phyloP scores from a whole-genome alignment of 805 yeast species.

The Wickerhamomyces silvicola region DNA sequence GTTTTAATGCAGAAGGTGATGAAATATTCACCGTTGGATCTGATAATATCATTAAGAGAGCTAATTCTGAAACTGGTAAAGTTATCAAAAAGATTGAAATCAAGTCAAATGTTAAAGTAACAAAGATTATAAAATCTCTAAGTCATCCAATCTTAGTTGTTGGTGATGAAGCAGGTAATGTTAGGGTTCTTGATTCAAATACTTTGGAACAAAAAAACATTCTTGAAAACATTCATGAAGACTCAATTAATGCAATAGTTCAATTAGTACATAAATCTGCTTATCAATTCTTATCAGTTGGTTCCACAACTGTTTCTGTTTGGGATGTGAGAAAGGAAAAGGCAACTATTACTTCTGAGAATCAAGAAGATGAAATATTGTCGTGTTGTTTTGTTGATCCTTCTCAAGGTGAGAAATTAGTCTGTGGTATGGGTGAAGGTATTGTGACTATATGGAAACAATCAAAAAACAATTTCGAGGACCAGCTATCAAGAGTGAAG shows the following conservation, averaged over 20 bases:
- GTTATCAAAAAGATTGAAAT: conserved; percentile 50
- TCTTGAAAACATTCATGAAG: conserved; percentile 59
- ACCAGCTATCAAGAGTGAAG: conserved; percentile 74
- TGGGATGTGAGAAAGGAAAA: conserved; percentile 63
- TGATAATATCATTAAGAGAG: conserved; percentile 73
- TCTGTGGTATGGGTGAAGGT: conserved; percentile 91
- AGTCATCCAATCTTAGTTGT: conserved; percentile 39
- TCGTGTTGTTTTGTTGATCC: conserved; percentile 65
- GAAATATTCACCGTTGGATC: conserved; percentile 66
- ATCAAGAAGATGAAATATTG: conserved; percentile 90
- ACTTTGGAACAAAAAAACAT: conserved; percentile 40
- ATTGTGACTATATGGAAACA: conserved; percentile 82
- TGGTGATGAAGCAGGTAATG: conserved; percentile 65
- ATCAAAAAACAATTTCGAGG: conserved; percentile 57
- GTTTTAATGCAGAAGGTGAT: conserved; percentile 48
- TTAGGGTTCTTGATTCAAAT: conserved; percentile 57
- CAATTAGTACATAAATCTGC: conserved; percentile 65
- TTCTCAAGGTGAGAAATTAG: conserved; percentile 52
- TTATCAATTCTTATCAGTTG: conserved; percentile 73
- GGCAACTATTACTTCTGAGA: conserved; percentile 58
- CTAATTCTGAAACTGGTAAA: conserved; percentile 64
- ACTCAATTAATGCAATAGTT: conserved; percentile 68
- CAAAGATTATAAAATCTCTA: conserved; percentile 28
- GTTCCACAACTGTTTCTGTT: conserved; percentile 74
- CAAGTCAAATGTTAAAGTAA: conserved; percentile 17